Base-by-base conservation (phyloP, 495 filamentous ascomycete species). In the Xylaria palmicola region DNA sequence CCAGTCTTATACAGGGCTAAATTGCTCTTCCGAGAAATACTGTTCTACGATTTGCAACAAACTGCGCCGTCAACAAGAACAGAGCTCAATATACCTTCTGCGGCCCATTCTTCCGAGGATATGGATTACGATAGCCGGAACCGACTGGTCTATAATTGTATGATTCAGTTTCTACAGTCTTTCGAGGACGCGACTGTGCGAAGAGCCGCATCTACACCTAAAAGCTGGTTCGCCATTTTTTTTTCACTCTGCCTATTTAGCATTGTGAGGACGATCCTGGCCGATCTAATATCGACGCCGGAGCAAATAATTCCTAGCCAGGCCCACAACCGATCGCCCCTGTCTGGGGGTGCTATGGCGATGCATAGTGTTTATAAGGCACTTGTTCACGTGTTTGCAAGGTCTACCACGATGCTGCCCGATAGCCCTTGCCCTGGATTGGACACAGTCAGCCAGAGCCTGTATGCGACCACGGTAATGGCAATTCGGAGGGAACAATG, bases 231-330 rank as follows among this genome's bases (percentile, higher is more conserved):
- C 3, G 75, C 79, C n/a, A 59, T 72, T 20, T 78, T 81, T 52
- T 68, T 77, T 55, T 79, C 79, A 4, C 65, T 81, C 27, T 81
- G 78, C 63, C 78, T 81, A 39, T 81, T 81, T 54, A 80, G 76
- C 65, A 65, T 80, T n/a, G 74, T 80, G 34, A 75, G 74, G 55
- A 80, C 79, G 6, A 67, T 81, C 0, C 62, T 81, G 12, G 72
- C 75, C 10, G 79, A 81, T 56, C 62, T 78, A 13, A 74, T 74
- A 17, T 69, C 74, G 34, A 73, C 74, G 47, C 66, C 68, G 2
- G 67, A 63, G 24, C 60, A 65, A 41, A 48, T 49, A 2, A 66
- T 73, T 36, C 51, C 68, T 26, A 43, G 48, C 24, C 72, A 75
- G n/a, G 68, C 71, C 27, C 62, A 72, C n/a, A 63, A 57, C 8